Evolutionary conservation across 306 rosid genomes (phyloP), one percentile per base, ranked within the genome.

Genomic region (Medicago arabica): DNA sequence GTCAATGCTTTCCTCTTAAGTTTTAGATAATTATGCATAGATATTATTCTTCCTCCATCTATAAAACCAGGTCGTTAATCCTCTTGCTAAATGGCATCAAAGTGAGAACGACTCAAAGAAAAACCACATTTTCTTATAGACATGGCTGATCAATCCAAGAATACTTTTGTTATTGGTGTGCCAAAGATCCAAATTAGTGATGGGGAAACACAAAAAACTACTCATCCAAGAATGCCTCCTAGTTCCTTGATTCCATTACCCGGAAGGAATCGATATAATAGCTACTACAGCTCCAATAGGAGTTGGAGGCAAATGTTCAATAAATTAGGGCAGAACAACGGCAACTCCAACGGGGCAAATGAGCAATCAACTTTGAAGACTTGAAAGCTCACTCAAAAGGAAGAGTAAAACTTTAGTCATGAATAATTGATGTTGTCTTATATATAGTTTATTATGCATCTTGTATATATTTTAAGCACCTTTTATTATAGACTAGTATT

Each of bases 161-260:
- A 8, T 3, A 43, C 49, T 46, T 71, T 17, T 36, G 11, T 23
- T 40, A 40, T 40, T 53, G 73, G 82, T 21, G 58, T 39, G 14
- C 25, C 16, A 65, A 79, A 63, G 9, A 40, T 23, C 67, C 41
- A 7, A 3, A 39, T 4, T 12, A 68, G 41, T 51, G 61, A 63
- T 40, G 73, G 69, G 50, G 76, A 81, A 47, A 40, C 57, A 60
- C 72, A 58, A 49, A 72, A 77, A 28, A 12, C 11, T 54, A 8
- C 18, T 55, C 69, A 70, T 34, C 82, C 82, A 77, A 59, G 18
- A 58, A 78, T 78, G 79, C 73, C 67, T 12, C 11, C 82, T 2
- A 67, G 17, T 39, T 50, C 80, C 0, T 74, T 73, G 38, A 59
- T 67, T 67, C 86, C 86, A 40, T 47, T 82, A 28, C 86, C 86